Base-by-base conservation (phyloP, 257 asterid genomes). In the Forsythia viridissima region DNA sequence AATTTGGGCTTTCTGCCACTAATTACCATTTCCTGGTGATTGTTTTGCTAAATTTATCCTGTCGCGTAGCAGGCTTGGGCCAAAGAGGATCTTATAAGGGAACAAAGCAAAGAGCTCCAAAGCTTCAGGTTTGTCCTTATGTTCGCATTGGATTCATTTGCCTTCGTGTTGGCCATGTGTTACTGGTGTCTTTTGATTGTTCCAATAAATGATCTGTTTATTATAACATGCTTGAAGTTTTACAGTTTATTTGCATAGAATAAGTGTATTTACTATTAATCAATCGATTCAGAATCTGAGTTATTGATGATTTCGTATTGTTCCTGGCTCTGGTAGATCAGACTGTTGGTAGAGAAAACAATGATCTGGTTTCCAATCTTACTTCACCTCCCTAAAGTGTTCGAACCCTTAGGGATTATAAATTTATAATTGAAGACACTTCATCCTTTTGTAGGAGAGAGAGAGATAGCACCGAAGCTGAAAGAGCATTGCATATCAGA, bases 381-480 rank as follows among this genome's bases (percentile, higher is more conserved):
- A 30, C 70, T 30, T 30, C 8, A 11, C 70, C 70, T 24, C n/a
- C 40, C 6, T 59, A 20, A 21, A 59, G 67, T 20, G 70, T 63
- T 24, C 20, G 37, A 59, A 59, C 37, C 36, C 13, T 59, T 10
- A 63, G 38, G 39, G 13, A 79, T 67, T 71, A 74, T 73, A 61
- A 70, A n/a, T 40, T 68, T 63, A 20, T 79, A 71, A 73, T 70
- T 9, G 39, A 9, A 9, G 70, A 36, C 8, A 63, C 70, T 77
- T 69, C 82, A 75, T 80, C 48, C 48, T 75, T 71, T 75, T 86
- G 77, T 86, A 94, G 98, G 92, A 92, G 96, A 87, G 98, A 94
- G 86, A 84, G 91, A 77, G 97, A 94, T 74, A 94, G 84, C 83
- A 79, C 91, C 41, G 98, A 94, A 83, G 96, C 94, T 73, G 98